Percentiles rank a stretch among this genome's conserved stretches.
phyloP scores from a whole-genome alignment of 306 rosid genomes.

The Vicia villosa region DNA sequence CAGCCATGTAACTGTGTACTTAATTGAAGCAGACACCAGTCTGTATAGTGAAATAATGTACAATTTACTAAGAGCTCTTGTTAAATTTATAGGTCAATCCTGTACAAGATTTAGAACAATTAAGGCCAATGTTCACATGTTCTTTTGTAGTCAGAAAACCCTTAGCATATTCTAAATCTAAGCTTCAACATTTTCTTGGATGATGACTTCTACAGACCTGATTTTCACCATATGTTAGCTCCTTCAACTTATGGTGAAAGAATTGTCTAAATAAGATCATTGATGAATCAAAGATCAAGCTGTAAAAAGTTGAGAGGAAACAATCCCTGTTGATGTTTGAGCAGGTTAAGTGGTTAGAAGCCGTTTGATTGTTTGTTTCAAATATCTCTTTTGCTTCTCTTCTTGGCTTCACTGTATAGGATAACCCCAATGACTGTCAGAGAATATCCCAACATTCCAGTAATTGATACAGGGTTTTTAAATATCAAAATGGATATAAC shows the following conservation, averaged over 20 bases:
- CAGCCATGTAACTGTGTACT: too few relatives aligned
- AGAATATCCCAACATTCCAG: constrained; percentile 64
- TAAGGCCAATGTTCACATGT: constrained; percentile 10
- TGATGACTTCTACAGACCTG: background rate
- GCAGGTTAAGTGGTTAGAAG: constrained; percentile 1
- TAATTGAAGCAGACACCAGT: background rate
- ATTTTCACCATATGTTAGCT: background rate
- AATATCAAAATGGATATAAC: constrained; percentile 66
- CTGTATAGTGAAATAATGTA: background rate
- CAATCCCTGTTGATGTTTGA: background rate
- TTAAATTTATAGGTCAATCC: constrained; percentile 21
- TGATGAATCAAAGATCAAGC: background rate
- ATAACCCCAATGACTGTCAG: constrained; percentile 66
- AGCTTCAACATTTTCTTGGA: background rate
- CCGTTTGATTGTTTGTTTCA: background rate
- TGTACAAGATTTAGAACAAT: background rate
- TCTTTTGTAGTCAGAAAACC: background rate
- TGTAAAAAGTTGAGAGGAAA: background rate
- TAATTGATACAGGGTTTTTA: constrained; percentile 59
- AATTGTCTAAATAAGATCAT: background rate
- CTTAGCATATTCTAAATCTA: background rate
- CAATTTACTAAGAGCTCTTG: background rate
- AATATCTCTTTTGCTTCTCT: constrained; percentile 41
- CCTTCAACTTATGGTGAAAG: background rate
- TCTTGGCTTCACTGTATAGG: constrained; percentile 64